These are phyloP conservation scores for Endothia cerciana DNA, from an alignment of 2,329 filamentous ascomycete genomes.

Conservation along the genomic window DNA sequence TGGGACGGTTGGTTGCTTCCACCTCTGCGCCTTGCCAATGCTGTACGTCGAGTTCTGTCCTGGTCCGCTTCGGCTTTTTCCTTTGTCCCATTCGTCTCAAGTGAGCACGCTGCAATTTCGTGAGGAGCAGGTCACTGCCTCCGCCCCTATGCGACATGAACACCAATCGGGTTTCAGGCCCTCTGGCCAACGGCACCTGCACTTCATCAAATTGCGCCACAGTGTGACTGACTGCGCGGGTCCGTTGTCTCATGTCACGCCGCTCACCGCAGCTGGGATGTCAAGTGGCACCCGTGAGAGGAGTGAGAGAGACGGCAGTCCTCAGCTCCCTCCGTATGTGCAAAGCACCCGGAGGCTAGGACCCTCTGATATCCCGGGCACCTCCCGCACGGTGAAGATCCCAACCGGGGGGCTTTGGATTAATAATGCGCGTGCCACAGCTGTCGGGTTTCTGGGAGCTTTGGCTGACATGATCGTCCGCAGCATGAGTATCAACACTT, in stretches of 20 bases:
- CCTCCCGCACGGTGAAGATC: neutral
- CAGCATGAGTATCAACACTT: neutral
- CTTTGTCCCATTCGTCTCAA: neutral
- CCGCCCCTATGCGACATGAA: too few species aligned
- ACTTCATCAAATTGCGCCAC: too few species aligned
- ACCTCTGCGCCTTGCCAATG: neutral
- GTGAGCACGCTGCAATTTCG: neutral
- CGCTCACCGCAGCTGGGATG: neutral
- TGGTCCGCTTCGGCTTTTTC: neutral
- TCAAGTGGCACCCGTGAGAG: neutral
- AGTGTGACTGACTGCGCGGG: too few species aligned
- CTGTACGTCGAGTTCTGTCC: neutral
- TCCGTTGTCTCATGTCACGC: too few species aligned
- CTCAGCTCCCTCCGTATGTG: neutral
- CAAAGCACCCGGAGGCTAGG: too few species aligned
- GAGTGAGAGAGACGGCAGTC: neutral
- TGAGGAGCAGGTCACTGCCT: neutral
- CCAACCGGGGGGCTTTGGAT: neutral
- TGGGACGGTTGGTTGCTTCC: neutral
- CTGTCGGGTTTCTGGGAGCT: too few species aligned
- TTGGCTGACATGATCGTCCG: neutral
- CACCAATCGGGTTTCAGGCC: too few species aligned
- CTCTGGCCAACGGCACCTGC: too few species aligned
- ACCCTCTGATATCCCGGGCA: neutral
- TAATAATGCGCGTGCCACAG: neutral